Percentiles rank a stretch among this genome's conserved stretches.
These are phyloP conservation scores for Leccinum longicurvipes DNA, from an alignment of 768 basidiomycete species.

Conservation along the genomic window DNA sequence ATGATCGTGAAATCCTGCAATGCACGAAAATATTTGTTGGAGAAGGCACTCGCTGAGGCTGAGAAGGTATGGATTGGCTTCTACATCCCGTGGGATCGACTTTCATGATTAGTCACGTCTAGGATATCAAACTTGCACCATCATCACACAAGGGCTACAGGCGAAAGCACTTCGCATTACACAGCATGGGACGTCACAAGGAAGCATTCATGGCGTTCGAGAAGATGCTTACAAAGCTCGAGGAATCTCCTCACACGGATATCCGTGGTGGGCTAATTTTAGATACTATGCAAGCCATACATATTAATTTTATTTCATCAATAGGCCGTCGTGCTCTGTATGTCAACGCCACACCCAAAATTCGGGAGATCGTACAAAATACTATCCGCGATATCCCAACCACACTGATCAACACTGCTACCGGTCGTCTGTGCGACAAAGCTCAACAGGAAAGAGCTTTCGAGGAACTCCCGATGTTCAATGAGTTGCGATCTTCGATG, in stretches of 20 bases:
- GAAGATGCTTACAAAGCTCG: neutral
- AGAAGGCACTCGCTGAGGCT: neutral
- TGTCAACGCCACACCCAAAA: neutral
- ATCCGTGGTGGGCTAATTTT: neutral
- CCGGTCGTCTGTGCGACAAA: neutral
- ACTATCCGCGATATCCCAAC: neutral
- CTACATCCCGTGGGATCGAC: neutral
- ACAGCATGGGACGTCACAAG: neutral
- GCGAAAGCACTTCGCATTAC: neutral
- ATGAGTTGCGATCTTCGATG: neutral
- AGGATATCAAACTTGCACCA: neutral
- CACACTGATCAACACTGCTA: neutral
- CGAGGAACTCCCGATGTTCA: neutral
- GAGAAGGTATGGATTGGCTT: neutral
- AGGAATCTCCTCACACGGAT: neutral
- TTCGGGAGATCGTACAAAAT: neutral
- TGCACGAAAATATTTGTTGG: neutral
- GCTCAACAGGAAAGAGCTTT: neutral
- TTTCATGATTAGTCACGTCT: neutral
- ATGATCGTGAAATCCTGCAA: neutral
- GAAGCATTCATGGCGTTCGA: neutral
- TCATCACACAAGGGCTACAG: neutral
- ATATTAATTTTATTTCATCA: neutral
- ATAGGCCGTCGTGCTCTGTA: neutral
- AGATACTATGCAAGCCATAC: neutral